Evolutionary conservation across 495 filamentous ascomycete species (phyloP), one percentile per base, ranked within the genome.

Genomic region (Schizothecium vesticola): DNA sequence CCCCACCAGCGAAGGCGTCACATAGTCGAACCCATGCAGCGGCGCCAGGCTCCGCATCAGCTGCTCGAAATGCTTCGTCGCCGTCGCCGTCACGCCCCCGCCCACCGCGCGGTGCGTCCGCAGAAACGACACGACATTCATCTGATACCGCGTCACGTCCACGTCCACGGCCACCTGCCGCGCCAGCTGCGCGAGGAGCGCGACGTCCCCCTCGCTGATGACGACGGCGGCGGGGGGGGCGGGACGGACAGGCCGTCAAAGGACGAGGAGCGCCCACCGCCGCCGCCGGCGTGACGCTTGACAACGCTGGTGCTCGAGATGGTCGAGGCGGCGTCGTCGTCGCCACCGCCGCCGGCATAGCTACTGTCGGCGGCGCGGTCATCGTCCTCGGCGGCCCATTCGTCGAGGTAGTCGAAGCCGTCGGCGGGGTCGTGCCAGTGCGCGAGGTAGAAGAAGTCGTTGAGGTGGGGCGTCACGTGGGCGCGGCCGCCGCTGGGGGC

Each of bases 381-480:
- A 3, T 65, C 33, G 9, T 71, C 74, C 6, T 68, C 66, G 21
- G 64, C 36, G 12, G 28, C n/a, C 24, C 58, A 13, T 43, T 89
- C 87, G 70, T 95, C 90, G 2, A 91, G 76, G 68, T 94, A 88
- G 1, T 85, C 82, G 65, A 91, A 90, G 0, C 89, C 91, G 75
- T 93, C 88, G 33, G 33, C 33, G 19, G 85, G 81, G 36, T 89
- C 83, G 74, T 99, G 93, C 78, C 88, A 92, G 77, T 97, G 93
- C 0, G 92, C 94, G 21, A 99, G 87, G 73, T 94, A 91, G 68
- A 98, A 87, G 70, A 91, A 86, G 65, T 97, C 93, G 74, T 91
- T 92, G 81, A 96, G 75, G 67, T 86, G 84, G 57, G 80, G 73
- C 21, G 80, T 83, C 21, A 87, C 79, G 31, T 76, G 79, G 3